These are phyloP conservation scores for Pichia phayaonensis DNA, from an alignment of 805 yeast genomes.

Conservation along the genomic window DNA sequence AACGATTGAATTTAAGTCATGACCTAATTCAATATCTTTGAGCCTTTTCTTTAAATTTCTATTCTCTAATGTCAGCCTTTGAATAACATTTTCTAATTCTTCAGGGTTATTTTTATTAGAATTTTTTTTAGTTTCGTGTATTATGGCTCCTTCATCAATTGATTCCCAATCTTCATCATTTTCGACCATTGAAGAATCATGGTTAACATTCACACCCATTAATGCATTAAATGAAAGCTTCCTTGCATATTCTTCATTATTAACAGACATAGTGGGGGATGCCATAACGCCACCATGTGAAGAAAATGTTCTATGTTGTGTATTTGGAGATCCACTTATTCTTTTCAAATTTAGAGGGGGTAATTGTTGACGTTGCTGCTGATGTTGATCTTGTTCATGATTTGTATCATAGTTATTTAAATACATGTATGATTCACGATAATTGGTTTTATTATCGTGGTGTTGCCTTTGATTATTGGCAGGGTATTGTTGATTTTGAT, in stretches of 20 bases:
- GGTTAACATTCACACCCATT: conserved; percentile 1
- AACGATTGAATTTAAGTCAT: conserved; percentile 9
- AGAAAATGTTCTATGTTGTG: conserved; percentile 8
- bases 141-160: conserved; percentile 12
- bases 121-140: conserved; percentile 7
- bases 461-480: not conserved
- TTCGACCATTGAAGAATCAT: not conserved
- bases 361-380: conserved; percentile 6
- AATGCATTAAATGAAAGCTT: conserved; percentile 21
- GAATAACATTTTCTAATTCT: conserved; percentile 4
- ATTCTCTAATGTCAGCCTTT: conserved; percentile 13
- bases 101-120: not conserved
- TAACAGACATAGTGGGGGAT: conserved; percentile 16
- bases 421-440: conserved; percentile 9
- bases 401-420: not conserved
- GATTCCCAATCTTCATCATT: conserved; percentile 10
- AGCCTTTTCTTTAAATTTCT: conserved; percentile 10
- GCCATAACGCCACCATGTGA: conserved; percentile 14
- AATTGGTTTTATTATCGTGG: not conserved
- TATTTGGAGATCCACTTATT: conserved; percentile 1
- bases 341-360: conserved; percentile 2
- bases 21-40: conserved; percentile 15
- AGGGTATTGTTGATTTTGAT: not conserved
- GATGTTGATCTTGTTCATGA: conserved; percentile 4
- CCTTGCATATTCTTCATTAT: conserved; percentile 7